Evolutionary conservation across 805 yeast genomes (phyloP).

Genomic region (Sugiyamaella boreocaroliniensis): DNA sequence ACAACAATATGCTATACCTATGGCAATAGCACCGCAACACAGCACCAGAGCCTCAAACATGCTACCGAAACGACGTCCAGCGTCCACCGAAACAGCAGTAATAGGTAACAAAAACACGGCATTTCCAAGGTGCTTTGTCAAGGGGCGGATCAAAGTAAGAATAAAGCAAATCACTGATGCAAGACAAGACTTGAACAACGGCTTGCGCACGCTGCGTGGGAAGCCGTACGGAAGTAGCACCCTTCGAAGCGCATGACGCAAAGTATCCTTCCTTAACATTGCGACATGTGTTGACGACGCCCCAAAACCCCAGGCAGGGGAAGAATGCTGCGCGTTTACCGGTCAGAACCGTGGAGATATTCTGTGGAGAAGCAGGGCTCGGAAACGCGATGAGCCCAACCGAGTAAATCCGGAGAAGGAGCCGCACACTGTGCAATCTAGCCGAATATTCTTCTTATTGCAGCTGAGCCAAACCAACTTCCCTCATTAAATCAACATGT

Average conservation of each 20-base stretch:
- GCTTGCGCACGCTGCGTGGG: neutral
- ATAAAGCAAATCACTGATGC: conserved; percentile 32
- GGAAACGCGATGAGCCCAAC: neutral
- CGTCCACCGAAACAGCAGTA: conserved; percentile 43
- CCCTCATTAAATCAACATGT: neutral
- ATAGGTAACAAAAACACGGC: conserved; percentile 42
- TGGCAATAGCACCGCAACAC: conserved; percentile 36
- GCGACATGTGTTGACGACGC: neutral
- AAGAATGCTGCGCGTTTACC: no score
- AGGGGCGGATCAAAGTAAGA: conserved; percentile 35
- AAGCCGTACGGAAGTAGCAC: neutral
- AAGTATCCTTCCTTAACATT: neutral
- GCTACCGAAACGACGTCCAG: conserved; percentile 44
- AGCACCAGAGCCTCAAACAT: conserved; percentile 39
- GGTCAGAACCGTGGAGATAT: no score
- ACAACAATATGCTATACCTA: conserved; percentile 39
- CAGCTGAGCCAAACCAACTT: no score
- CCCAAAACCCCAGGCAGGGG: no score
- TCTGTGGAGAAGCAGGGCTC: no score
- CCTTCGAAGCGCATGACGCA: neutral
- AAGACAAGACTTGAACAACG: conserved; percentile 13
- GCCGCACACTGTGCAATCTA: no score
- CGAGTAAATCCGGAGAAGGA: no score
- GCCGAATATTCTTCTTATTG: no score
- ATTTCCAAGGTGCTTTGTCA: conserved; percentile 33